Base-by-base conservation (phyloP, 192 early-diverging fungal genomes). In the Globomyces pollinis-pini region DNA sequence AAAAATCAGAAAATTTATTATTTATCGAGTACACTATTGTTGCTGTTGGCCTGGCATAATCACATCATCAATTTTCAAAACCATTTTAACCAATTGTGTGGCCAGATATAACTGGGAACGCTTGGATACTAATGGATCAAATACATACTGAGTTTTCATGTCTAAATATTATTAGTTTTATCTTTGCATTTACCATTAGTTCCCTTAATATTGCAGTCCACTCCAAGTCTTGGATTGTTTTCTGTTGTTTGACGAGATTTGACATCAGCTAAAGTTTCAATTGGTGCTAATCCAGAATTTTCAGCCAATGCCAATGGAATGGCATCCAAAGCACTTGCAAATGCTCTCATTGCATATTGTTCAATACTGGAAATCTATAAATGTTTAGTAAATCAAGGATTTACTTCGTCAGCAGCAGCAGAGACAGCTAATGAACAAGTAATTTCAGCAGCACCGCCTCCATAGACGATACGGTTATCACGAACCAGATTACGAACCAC, bases 261-360 rank as follows among this genome's bases (percentile, higher is more conserved):
- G 60, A 98, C 90, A 30, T 89, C 85, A 2, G 95, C 90, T 59
- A 99, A 77, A 2, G 94, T 93, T 70, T 98, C 94, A 54, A 99
- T 98, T 32, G 97, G 94, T 3, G 88, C 81, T 23, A 98, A 71
- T 2, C 97, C 97, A 64, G 91, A 95, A 85, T 99, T 99, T 68
- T 98, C 94, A 23, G 97, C 92, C 31, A 98, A 78, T 7, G 90
- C 80, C 59, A 95, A 76, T 13, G 96, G 93, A 31, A 91, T 88
- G 12, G 91, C 90, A 63, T 99, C 97, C 30, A 99, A 81, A 11
- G 97, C 97, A 66, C 85, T 75, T 7, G 95, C 89, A 72, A 98
- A 99, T n/a, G 87, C 88, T 63, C 97, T 86, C 89, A 98, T 96
- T n/a, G 97, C 97, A 62, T 99, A 98, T 77, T 99, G 97, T 77